These are phyloP conservation scores for Cercospora sp. DNA, from an alignment of 2,329 filamentous ascomycete genomes.

Conservation along the genomic window DNA sequence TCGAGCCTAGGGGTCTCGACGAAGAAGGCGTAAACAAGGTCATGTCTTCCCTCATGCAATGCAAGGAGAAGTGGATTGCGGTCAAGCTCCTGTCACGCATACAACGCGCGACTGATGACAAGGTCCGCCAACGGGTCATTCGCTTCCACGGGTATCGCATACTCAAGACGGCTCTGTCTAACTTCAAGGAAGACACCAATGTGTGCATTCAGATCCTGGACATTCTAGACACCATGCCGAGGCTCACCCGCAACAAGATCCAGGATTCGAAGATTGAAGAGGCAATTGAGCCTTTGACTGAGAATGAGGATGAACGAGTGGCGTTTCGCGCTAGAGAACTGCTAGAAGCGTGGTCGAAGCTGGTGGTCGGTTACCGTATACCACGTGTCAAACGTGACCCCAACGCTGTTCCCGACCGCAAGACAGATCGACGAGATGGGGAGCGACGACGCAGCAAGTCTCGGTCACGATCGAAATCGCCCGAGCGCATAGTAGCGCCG, in stretches of 20 bases:
- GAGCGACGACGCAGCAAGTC: conserved; percentile 52
- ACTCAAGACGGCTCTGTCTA: conserved; percentile 78
- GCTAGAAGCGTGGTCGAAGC: conserved; percentile 80
- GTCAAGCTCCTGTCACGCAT: conserved; percentile 91
- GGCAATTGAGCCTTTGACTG: conserved; percentile 67
- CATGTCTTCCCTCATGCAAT: conserved; percentile 95
- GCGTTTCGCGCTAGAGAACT: conserved; percentile 68
- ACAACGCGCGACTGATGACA: conserved; percentile 81
- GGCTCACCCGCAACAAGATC: conserved; percentile 94
- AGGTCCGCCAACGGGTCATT: conserved; percentile 82
- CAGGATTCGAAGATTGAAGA: conserved; percentile 92
- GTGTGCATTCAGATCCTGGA: conserved; percentile 86
- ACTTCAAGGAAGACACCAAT: conserved; percentile 86
- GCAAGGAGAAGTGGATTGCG: conserved; percentile 98
- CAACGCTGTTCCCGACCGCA: conserved; percentile 54
- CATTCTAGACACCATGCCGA: conserved; percentile 83
- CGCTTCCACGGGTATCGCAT: conserved; percentile 98
- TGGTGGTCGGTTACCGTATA: conserved; percentile 90
- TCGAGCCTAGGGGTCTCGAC: conserved; percentile 75
- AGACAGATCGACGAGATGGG: conserved; percentile 59
- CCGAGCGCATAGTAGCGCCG: conserved; percentile 48
- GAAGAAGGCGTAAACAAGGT: conserved; percentile 87
- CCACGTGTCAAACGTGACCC: conserved; percentile 83
- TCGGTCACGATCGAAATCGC: conserved; percentile 51
- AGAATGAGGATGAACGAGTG: conserved; percentile 68